phyloP scores from a whole-genome alignment of 208 protist genomes.

The Trypanosoma cruzi region DNA sequence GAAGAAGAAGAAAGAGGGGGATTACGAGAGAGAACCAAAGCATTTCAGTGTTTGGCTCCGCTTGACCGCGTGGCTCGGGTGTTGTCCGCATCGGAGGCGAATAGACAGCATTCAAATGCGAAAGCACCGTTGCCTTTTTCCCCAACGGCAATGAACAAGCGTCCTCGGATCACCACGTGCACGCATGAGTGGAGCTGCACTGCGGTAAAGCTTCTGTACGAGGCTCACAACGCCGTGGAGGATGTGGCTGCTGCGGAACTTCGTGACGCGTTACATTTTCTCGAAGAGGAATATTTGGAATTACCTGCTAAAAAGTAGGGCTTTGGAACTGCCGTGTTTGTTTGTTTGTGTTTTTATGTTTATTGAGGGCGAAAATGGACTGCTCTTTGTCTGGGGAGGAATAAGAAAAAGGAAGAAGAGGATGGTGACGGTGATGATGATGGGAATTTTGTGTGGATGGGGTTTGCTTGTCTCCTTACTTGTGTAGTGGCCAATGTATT shows the following conservation, averaged over 20 bases:
- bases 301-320: constrained; percentile 1
- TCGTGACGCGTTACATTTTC: constrained; percentile 36
- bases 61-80: not conserved
- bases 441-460: too few species aligned
- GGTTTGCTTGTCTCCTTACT: not conserved
- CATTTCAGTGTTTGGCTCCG: not conserved
- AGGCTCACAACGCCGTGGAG: constrained; percentile 30
- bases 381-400: not conserved
- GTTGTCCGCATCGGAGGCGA: not conserved
- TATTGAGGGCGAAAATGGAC: not conserved
- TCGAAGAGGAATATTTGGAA: constrained; percentile 41
- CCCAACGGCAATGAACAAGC: not conserved
- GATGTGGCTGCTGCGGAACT: constrained; percentile 47
- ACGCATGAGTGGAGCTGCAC: constrained; percentile 38
- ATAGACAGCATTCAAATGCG: not conserved
- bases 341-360: not conserved
- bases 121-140: constrained; percentile 2
- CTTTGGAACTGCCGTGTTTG: not conserved
- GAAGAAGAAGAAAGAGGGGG: too few species aligned
- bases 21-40: too few species aligned
- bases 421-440: too few species aligned
- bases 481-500: not conserved
- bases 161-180: constrained; percentile 9
- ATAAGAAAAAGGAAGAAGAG: not conserved
- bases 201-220: constrained; percentile 59